phyloP scores from a whole-genome alignment of 2,329 filamentous ascomycete genomes.

The Penicillium sp. region DNA sequence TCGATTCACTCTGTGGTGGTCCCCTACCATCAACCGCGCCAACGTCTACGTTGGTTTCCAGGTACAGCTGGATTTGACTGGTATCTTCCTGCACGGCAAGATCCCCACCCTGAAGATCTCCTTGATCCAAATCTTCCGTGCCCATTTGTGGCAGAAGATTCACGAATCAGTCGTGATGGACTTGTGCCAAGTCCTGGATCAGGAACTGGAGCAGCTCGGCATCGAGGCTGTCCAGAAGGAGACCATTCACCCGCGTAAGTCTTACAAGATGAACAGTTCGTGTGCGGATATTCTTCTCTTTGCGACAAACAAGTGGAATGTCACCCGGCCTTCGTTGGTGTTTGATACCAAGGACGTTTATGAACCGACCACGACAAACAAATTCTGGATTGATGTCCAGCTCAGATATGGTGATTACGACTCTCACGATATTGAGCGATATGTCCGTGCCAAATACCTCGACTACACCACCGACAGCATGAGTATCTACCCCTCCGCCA shows the following conservation, averaged over 20 bases:
- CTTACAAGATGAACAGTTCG: conserved; percentile 99
- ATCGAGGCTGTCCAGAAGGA: conserved; percentile 99
- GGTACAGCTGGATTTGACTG: conserved; percentile 94
- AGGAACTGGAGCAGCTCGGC: conserved; percentile 90
- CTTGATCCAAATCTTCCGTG: conserved; percentile 97
- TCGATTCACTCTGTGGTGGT: conserved; percentile 99
- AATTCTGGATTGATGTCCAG: conserved; percentile 99
- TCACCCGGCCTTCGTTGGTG: conserved; percentile 86
- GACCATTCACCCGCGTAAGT: conserved; percentile 98
- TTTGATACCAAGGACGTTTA: conserved; percentile 97
- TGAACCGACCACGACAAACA: conserved; percentile 92
- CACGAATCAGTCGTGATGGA: conserved; percentile 99
- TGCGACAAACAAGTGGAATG: conserved; percentile 98
- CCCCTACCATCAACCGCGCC: conserved; percentile 85
- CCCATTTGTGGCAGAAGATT: conserved; percentile 99
- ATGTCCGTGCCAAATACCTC: conserved; percentile 95
- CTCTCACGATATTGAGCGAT: conserved; percentile 97
- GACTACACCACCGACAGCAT: conserved; percentile 99
- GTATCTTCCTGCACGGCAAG: conserved; percentile 98
- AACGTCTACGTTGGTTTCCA: conserved; percentile 99
- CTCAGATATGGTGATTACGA: conserved; percentile 97
- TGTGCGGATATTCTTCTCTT: conserved; percentile 97
- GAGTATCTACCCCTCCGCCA: conserved; percentile 97
- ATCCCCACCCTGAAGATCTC: conserved; percentile 98
- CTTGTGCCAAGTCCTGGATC: conserved; percentile 96